A percentile compares a stretch with the other conserved stretches of the same genome.
These are phyloP conservation scores for Eucalyptus erythrocorys DNA, from an alignment of 345 rosid genomes.

Conservation along the genomic window DNA sequence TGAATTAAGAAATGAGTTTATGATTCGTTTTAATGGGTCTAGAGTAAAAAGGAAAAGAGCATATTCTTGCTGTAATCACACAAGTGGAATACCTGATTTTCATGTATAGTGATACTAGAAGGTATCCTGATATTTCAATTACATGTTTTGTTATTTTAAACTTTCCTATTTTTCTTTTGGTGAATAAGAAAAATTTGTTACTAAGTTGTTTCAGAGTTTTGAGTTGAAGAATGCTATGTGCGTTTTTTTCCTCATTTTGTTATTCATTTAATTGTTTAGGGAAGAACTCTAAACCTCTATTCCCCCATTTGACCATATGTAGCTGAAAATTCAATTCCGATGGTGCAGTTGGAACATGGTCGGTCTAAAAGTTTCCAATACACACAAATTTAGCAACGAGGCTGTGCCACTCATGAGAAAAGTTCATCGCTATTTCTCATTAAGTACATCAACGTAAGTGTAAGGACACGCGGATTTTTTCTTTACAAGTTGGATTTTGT, in stretches of 20 bases:
- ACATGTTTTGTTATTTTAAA: not conserved
- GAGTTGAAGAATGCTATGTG: not conserved
- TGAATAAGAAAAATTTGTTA: not conserved
- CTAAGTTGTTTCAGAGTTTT: not conserved
- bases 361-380: not conserved
- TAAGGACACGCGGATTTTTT: not conserved
- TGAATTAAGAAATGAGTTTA: too few species aligned
- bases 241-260: not conserved
- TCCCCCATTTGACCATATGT: not conserved
- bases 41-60: not conserved
- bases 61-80: not conserved
- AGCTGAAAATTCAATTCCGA: not conserved
- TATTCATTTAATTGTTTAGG: not conserved
- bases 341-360: not conserved
- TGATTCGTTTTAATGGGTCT: too few species aligned
- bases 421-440: not conserved
- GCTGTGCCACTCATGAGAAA: not conserved
- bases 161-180: not conserved
- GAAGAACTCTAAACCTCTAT: not conserved
- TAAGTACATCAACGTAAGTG: not conserved
- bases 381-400: not conserved
- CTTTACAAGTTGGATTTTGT: not conserved
- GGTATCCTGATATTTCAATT: not conserved
- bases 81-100: not conserved
- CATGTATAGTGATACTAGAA: not conserved